These are phyloP conservation scores for Lipomyces sp. DNA, from an alignment of 805 yeast species.

Conservation along the genomic window DNA sequence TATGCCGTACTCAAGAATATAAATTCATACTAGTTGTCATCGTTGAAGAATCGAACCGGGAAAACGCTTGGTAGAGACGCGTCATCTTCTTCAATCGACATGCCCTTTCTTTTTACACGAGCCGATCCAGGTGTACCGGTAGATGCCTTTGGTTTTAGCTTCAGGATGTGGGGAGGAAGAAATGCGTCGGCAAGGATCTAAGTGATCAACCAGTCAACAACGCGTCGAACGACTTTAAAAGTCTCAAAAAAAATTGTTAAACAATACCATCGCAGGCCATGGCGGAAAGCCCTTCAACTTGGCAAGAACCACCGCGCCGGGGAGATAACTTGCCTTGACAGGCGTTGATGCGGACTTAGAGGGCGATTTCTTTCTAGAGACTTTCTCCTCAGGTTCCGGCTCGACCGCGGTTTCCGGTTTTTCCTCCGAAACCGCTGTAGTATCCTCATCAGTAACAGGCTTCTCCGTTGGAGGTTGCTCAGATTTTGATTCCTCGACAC, in stretches of 20 bases:
- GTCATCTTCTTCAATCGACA: conserved; percentile 21
- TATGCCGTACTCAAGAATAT: background rate
- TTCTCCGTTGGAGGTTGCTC: background rate
- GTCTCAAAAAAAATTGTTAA: background rate
- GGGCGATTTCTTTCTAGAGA: conserved; percentile 9
- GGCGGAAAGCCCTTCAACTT: conserved; percentile 86
- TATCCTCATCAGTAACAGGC: background rate
- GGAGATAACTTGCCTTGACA: conserved; percentile 42
- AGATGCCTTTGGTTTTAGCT: conserved; percentile 53
- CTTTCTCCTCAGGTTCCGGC: conserved; percentile 1
- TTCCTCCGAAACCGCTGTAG: background rate
- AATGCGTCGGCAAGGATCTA: conserved; percentile 40
- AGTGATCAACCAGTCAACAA: background rate
- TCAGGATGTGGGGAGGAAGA: conserved; percentile 38
- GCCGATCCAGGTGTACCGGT: conserved; percentile 42
- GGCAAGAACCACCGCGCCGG: conserved; percentile 68
- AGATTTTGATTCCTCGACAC: background rate
- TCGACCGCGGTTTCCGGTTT: conserved; percentile 10
- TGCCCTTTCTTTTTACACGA: conserved; percentile 37
- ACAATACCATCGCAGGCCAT: conserved; percentile 81
- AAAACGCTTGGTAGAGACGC: conserved; percentile 36
- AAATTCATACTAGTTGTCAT: conserved; percentile 57
- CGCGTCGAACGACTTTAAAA: background rate
- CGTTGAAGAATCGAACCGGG: conserved; percentile 73
- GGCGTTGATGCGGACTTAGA: conserved; percentile 11